These are phyloP conservation scores for Halophytophthora batemanensis DNA, from an alignment of 352 stramenopile genomes.

Conservation along the genomic window DNA sequence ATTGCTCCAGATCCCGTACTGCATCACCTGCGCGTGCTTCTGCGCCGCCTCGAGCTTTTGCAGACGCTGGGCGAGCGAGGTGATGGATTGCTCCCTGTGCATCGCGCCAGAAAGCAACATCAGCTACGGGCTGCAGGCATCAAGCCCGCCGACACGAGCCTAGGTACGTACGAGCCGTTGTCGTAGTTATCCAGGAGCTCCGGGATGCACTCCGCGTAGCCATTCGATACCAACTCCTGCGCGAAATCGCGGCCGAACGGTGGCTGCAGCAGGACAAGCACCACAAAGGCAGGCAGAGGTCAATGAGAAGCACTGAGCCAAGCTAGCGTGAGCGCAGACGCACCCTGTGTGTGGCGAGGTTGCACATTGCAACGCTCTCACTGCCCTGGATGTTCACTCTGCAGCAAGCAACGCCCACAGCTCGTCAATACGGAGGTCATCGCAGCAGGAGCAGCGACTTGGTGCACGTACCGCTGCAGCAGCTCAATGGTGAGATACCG, in stretches of 20 bases:
- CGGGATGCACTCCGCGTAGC: slow-evolving; percentile 59
- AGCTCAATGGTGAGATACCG: slow-evolving; percentile 59
- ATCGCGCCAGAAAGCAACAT: background rate
- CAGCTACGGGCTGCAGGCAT: background rate
- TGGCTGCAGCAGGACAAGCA: slow-evolving; percentile 19
- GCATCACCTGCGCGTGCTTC: slow-evolving; percentile 72
- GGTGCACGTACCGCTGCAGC: slow-evolving; percentile 55
- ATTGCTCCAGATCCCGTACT: slow-evolving; percentile 78
- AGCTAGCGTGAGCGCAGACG: too few relatives aligned
- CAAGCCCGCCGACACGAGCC: background rate
- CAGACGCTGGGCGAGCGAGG: slow-evolving; percentile 38
- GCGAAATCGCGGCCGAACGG: slow-evolving; percentile 55
- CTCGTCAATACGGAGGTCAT: slow-evolving; percentile 5
- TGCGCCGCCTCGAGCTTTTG: slow-evolving; percentile 51
- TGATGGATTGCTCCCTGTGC: slow-evolving; percentile 14
- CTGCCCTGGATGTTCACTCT: slow-evolving; percentile 21
- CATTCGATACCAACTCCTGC: slow-evolving; percentile 52
- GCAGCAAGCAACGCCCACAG: background rate
- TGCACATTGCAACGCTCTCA: slow-evolving; percentile 51
- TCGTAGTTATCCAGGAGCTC: slow-evolving; percentile 61
- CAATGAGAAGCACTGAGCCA: slow-evolving; percentile 5
- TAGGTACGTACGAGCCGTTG: slow-evolving; percentile 50
- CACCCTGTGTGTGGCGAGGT: slow-evolving; percentile 46
- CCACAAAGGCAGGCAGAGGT: background rate
- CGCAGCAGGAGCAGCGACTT: too few relatives aligned